Evolutionary conservation across 805 yeast species (phyloP), one percentile per base, ranked within the genome.

Genomic region (Cyberlindnera meyerae): DNA sequence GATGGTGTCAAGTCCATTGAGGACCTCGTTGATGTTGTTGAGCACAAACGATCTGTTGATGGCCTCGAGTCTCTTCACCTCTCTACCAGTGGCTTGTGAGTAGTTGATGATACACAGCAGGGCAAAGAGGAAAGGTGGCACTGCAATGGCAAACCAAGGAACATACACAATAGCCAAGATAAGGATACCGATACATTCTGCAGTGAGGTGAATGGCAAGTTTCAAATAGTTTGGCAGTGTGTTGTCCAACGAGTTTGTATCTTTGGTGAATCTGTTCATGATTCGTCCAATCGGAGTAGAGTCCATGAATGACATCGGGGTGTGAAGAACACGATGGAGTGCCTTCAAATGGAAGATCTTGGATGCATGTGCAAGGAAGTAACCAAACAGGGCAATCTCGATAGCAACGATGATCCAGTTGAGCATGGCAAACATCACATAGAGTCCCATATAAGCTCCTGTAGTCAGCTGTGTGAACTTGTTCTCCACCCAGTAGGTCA

Each of bases 301-400:
- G 55, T 86, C 95, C 65, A 85, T 73, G 53, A 75, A 86, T 1
- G 78, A 61, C 88, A 85, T 82, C 28, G 94, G 93, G 1, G 88
- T 76, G 36, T 75, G 76, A 42, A 85, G 62, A 12, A 85, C 65
- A 17, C 63, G 67, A 26, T 69, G 54, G 16, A 77, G 62, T 1
- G 89, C 82, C 30, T 46, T 39, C n/a, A 77, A 61, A 49, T 81
- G 39, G 15, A 48, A 26, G 8, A 24, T 15, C 17, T 44, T 48
- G 1, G 52, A 37, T 4, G 51, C 25, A 6, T 22, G 17, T 3
- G 43, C 44, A 13, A 36, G 13, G 26, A 38, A 26, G 22, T 34
- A 44, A 5, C 49, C 45, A 15, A 43, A 26, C 2, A 45, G 9
- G 3, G 32, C 27, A 52, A 76, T 74, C 43, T 68, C 68, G 18